A percentile compares a stretch with the other conserved stretches of the same genome.
Conservation (phyloP, 768 basidiomycete species). For the Pisolithus tinctorius region DNA sequence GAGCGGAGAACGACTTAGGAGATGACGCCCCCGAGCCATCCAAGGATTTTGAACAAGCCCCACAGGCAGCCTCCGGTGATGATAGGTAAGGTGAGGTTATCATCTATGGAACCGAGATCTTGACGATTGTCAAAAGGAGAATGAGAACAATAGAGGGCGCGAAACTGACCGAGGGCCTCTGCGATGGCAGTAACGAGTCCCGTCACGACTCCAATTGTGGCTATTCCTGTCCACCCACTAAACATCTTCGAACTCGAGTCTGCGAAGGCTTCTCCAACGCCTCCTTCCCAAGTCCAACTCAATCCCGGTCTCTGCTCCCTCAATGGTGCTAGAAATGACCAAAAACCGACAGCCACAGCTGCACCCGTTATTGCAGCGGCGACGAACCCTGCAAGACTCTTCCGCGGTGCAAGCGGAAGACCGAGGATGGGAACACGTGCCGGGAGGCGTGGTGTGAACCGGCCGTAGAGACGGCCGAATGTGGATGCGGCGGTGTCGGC, state of each 20-base stretch:
- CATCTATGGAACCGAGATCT: constrained; percentile 84
- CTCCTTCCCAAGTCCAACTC: constrained; percentile 53
- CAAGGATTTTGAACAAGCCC: constrained; percentile 42
- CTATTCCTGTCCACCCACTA: constrained; percentile 39
- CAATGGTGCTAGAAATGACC: constrained; percentile 53
- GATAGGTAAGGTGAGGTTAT: constrained; percentile 86
- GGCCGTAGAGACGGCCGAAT: constrained; percentile 78
- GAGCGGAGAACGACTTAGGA: constrained; percentile 4
- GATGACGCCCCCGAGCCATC: constrained; percentile 24
- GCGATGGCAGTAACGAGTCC: constrained; percentile 79
- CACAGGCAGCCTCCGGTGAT: constrained; percentile 72
- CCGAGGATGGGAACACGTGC: constrained; percentile 32
- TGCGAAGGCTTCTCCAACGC: constrained; percentile 32
- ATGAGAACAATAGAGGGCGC: background rate
- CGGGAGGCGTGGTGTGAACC: constrained; percentile 58
- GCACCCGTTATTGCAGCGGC: constrained; percentile 74
- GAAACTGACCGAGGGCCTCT: constrained; percentile 77
- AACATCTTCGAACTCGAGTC: constrained; percentile 8
- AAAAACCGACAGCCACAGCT: constrained; percentile 61
- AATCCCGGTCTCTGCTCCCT: constrained; percentile 29
- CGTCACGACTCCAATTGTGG: constrained; percentile 51
- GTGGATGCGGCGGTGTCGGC: constrained; percentile 94
- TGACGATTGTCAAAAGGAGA: constrained; percentile 4
- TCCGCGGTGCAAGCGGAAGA: constrained; percentile 72
- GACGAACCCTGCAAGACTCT: constrained; percentile 78